Evolutionary conservation across 192 early-diverging fungal genomes (phyloP), one percentile per base, ranked within the genome.

Genomic region (Glomus cerebriforme): DNA sequence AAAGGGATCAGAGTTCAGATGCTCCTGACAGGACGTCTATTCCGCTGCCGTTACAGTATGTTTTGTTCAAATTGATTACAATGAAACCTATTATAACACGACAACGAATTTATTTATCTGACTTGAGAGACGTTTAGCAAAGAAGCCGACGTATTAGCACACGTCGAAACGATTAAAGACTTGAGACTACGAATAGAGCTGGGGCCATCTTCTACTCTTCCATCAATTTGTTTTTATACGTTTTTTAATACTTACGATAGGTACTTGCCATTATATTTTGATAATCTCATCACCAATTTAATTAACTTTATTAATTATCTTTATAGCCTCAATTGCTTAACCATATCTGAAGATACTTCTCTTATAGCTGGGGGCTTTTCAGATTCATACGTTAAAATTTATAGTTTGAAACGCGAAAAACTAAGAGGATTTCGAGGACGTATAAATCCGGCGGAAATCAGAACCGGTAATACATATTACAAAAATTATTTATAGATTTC

Each of bases 171-270:
- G 31, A 82, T 97, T 43, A 90, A 91, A 69, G 94, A 98, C 54
- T 78, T 93, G 10, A 85, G 91, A 75, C 94, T 95, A 60, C 90
- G 93, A 54, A 87, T 95, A 24, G 82, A 86, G 9, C 77, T 96
- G n/a, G 85, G 88, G 7, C 82, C 85, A 2, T 85, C 90, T 6
- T 84, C 85, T 2, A 89, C 92, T 13, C 84, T 96, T 31, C 95
- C 96, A 17, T 96, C 95, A 24, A 89, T 99, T 37, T 97, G 96
- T 85, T 95, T 92, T 79, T 98, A 95, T 83, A 99, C 96, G 34
- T 93, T 99, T 80, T 96, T 97, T 83, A 99, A 99, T 83, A 93
- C 95, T 19, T 86, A 93, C 82, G 90, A 92, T 85, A 86, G 81
- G 86, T 87, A 82, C 58, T 43, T 58, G 60, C 27, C 17, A 78